Conservation (phyloP, 306 rosid species). For the Vicia sativa region DNA sequence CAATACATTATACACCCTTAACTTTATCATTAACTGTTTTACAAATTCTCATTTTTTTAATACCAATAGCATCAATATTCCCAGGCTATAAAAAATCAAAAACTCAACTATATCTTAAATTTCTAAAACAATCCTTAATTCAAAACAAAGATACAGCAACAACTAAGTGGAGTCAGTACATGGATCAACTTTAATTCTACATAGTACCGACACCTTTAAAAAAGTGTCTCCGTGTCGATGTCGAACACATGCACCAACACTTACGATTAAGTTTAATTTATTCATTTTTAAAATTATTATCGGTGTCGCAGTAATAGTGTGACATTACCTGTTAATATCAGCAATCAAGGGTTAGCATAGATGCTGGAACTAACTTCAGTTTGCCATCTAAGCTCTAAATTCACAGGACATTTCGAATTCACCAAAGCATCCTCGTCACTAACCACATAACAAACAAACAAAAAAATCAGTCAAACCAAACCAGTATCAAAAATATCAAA, state of each 20-base stretch:
- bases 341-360: conserved; percentile 89
- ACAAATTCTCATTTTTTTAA: not conserved
- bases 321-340: conserved; percentile 87
- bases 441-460: conserved; percentile 16
- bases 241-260: no score
- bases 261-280: no score
- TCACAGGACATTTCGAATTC: conserved; percentile 83
- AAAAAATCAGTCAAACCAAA: not conserved
- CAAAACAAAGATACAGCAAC: not conserved
- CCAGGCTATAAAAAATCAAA: not conserved
- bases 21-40: not conserved
- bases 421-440: conserved; percentile 93
- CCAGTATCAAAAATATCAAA: not conserved
- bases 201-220: no score
- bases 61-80: not conserved
- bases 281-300: no score
- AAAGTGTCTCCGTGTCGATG: no score
- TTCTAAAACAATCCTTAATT: not conserved
- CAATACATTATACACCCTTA: not conserved
- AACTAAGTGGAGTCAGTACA: no score
- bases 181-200: no score
- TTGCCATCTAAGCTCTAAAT: conserved; percentile 98
- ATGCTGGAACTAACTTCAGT: conserved; percentile 97
- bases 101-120: not conserved
- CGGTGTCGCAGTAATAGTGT: no score